Conservation (phyloP, 352 stramenopile genomes). For the Pelagophyceae sp. region DNA sequence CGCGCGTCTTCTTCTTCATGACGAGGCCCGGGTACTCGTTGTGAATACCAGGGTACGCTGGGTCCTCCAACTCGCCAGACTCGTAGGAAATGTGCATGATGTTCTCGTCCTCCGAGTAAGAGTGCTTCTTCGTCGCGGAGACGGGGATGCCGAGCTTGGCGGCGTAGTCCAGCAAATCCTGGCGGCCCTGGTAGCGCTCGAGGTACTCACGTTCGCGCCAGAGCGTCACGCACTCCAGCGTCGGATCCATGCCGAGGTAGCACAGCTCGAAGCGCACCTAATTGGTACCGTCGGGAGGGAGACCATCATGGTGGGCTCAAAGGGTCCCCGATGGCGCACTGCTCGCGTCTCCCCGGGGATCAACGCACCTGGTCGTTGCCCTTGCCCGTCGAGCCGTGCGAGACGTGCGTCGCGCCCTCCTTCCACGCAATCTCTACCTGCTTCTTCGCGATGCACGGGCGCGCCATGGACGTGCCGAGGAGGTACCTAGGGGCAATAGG, state of each 20-base stretch:
- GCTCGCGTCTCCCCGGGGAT: no score
- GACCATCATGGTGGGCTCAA: constrained; percentile 43
- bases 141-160: constrained; percentile 91
- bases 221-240: constrained; percentile 88
- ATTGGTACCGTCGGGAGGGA: no score
- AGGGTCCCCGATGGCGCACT: no score
- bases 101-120: constrained; percentile 98
- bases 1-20: constrained; percentile 79
- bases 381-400: constrained; percentile 95
- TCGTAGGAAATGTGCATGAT: constrained; percentile 98
- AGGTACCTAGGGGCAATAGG: constrained; percentile 78
- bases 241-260: constrained; percentile 85
- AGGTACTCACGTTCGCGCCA: constrained; percentile 97
- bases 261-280: constrained; percentile 97
- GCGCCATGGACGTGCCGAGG: constrained; percentile 90
- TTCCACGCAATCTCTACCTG: constrained; percentile 79
- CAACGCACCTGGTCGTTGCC: constrained; percentile 98
- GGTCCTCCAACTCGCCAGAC: constrained; percentile 83
- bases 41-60: constrained; percentile 31
- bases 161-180: constrained; percentile 91
- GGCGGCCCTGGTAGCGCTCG: constrained; percentile 92
- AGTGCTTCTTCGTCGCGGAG: constrained; percentile 87
- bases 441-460: constrained; percentile 95
- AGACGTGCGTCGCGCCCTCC: constrained; percentile 80
- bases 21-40: constrained; percentile 32